phyloP scores from a whole-genome alignment of 1,284 basidiomycete genomes.

The Somion occarium region DNA sequence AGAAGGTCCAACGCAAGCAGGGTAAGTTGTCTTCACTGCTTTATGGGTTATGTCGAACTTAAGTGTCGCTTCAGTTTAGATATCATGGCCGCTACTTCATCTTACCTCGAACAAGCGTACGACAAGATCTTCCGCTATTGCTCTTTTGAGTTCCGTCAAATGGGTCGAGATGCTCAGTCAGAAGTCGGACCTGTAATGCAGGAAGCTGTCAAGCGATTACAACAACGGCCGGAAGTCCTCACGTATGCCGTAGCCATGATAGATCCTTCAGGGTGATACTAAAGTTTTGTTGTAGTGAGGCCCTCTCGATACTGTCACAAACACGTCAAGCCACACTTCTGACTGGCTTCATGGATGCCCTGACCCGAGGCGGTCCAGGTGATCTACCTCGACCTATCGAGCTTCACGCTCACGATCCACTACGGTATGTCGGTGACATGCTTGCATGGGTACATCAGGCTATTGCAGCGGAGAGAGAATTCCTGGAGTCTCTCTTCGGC shows the following conservation, averaged over 20 bases:
- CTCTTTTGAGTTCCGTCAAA: constrained; percentile 81
- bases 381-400: constrained; percentile 93
- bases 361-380: constrained; percentile 86
- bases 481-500: constrained; percentile 81
- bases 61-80: constrained; percentile 59
- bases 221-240: constrained; percentile 74
- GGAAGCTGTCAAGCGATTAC: constrained; percentile 72
- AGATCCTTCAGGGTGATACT: too few relatives aligned
- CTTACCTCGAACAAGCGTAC: constrained; percentile 85
- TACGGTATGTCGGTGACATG: constrained; percentile 97
- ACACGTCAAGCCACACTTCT: constrained; percentile 81
- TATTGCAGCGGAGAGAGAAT: constrained; percentile 92
- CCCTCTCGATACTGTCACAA: constrained; percentile 71
- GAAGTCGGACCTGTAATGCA: constrained; percentile 74
- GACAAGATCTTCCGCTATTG: constrained; percentile 87
- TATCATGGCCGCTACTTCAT: constrained; percentile 80
- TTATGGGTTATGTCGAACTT: not conserved
- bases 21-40: constrained; percentile 43
- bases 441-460: constrained; percentile 98
- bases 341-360: constrained; percentile 77
- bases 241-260: too few relatives aligned
- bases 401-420: constrained; percentile 94
- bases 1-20: constrained; percentile 73
- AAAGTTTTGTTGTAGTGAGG: constrained; percentile 73
- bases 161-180: constrained; percentile 71